Evolutionary conservation across 495 filamentous ascomycete genomes (phyloP), one percentile per base, ranked within the genome.

Genomic region (Apodospora peruviana): DNA sequence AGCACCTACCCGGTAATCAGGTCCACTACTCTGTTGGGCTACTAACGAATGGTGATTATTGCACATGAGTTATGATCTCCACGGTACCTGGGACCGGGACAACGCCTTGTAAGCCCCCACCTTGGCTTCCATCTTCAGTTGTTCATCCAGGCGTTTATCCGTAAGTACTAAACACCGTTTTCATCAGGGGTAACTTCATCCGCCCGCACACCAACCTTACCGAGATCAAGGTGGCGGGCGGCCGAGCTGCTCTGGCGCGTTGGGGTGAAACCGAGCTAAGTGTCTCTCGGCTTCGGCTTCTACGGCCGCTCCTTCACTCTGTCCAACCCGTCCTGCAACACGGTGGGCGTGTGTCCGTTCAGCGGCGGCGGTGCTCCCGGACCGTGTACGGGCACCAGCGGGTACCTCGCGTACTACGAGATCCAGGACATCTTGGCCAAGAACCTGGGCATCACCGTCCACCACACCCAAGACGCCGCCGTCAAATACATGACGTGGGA

Each of bases 231-330:
- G 16, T 51, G 2, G 67, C 65, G 0, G 17, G 76, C 0, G n/a
- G n/a, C n/a, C n/a, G 58, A 80, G 14, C 68, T 84, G 0, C 55
- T 81, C 0, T 81, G 78, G 78, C 56, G 78, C 0, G 72, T 70
- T 48, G 51, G 68, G 22, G 63, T 84, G 7, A 47, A 55, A 3
- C 60, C 76, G 0, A 25, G 39, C 0, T 65, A 76, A 44, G 59
- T 82, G 3, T 49, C 51, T 45, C 40, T 82, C 2, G 78, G 79
- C 0, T 20, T 78, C 0, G 79, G 69, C 2, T 82, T 77, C 50
- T 83, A 83, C 47, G 79, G 80, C 0, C 64, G 80, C 2, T 35
- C 18, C 17, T 73, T 66, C 47, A 53, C 39, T 2, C 51, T 67
- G 1, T 27, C 41, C 1, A 56, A 65, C 35, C 53, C 55, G 3